phyloP scores from a whole-genome alignment of 345 rosid genomes.

The Rhizophora apiculata region DNA sequence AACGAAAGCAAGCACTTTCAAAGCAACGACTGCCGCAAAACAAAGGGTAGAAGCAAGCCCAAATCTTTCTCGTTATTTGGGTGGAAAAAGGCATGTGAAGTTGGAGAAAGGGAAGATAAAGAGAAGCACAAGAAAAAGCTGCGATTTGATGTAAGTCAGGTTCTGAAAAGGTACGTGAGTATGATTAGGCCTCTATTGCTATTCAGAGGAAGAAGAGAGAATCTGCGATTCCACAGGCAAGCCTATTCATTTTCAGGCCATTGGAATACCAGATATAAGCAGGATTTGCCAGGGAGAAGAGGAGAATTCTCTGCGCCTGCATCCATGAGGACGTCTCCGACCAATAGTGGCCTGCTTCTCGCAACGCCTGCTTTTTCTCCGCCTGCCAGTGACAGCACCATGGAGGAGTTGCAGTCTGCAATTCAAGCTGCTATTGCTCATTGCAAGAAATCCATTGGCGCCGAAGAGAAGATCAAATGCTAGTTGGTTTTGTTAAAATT shows the following conservation, averaged over 20 bases:
- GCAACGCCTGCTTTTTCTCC: slow-evolving; percentile 42
- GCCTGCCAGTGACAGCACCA: slow-evolving; percentile 65
- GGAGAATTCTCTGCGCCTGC: slow-evolving; percentile 85
- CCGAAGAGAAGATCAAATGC: slow-evolving; percentile 30
- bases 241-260: slow-evolving; percentile 52
- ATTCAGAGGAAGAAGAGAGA: slow-evolving; percentile 52
- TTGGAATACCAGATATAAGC: slow-evolving; percentile 35
- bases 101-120: slow-evolving; percentile 36
- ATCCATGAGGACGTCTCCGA: slow-evolving; percentile 82
- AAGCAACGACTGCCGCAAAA: slow-evolving; percentile 11
- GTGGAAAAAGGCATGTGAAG: slow-evolving; percentile 53
- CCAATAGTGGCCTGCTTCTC: slow-evolving; percentile 67
- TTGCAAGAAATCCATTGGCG: slow-evolving; percentile 79
- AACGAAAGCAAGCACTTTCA: slow-evolving; percentile 1
- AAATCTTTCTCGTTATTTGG: slow-evolving; percentile 77
- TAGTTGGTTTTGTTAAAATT: not conserved
- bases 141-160: slow-evolving; percentile 60
- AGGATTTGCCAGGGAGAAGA: slow-evolving; percentile 45
- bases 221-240: slow-evolving; percentile 37
- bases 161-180: slow-evolving; percentile 52
- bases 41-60: slow-evolving; percentile 38
- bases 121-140: slow-evolving; percentile 46
- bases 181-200: slow-evolving; percentile 47
- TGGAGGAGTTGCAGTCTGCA: slow-evolving; percentile 96
- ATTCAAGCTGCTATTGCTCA: slow-evolving; percentile 98